Conservation (phyloP, 2,329 filamentous ascomycete genomes). For the Volutella citrinella region DNA sequence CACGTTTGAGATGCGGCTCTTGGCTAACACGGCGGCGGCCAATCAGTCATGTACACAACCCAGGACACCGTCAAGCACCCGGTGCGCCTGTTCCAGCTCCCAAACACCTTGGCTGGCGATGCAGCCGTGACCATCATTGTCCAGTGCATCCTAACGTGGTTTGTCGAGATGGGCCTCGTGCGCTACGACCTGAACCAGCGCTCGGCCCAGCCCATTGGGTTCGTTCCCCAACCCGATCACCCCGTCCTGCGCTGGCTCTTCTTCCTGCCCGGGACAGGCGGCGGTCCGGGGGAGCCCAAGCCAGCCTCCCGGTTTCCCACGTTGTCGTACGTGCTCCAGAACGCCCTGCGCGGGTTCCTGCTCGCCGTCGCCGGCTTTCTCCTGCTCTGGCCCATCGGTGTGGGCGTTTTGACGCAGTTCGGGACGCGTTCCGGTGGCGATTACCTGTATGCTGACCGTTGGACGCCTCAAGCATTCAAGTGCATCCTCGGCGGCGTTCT, state of each 20-base stretch:
- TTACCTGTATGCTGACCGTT: constrained; percentile 37
- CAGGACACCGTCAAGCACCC: constrained; percentile 29
- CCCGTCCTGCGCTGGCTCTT: constrained; percentile 34
- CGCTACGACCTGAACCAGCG: constrained; percentile 40
- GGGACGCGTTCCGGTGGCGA: constrained; percentile 36
- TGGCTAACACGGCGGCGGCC: too few species aligned
- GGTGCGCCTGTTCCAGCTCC: constrained; percentile 43
- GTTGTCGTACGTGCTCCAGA: constrained; percentile 19
- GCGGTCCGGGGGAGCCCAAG: neutral
- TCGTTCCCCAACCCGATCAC: constrained; percentile 31
- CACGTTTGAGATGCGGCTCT: too few species aligned
- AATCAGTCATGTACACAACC: constrained; percentile 43
- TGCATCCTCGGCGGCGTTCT: constrained; percentile 41
- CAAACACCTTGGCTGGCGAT: constrained; percentile 46
- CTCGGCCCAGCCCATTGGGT: constrained; percentile 42
- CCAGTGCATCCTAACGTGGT: constrained; percentile 47
- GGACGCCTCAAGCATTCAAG: constrained; percentile 48
- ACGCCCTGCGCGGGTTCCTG: constrained; percentile 13
- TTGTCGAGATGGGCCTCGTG: constrained; percentile 42
- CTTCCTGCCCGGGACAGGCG: neutral
- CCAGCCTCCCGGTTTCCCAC: neutral
- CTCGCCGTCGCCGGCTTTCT: constrained; percentile 32
- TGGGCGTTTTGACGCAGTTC: constrained; percentile 38
- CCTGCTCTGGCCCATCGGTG: constrained; percentile 37
- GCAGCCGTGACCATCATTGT: constrained; percentile 45